Evolutionary conservation across 2,329 filamentous ascomycete species (phyloP).

Genomic region (Hymenoscyphus occultus): DNA sequence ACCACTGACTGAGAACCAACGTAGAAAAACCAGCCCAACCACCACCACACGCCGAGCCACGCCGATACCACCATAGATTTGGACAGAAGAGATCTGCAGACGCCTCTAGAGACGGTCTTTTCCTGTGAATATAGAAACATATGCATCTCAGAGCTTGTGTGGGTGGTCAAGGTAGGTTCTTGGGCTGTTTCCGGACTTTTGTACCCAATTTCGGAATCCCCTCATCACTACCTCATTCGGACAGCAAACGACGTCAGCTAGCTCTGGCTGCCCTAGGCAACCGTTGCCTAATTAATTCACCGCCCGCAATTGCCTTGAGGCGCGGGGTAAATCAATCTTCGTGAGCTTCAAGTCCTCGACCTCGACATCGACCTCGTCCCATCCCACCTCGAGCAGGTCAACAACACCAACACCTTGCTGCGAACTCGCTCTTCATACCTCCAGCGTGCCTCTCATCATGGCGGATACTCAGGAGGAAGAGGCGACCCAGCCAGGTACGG

Average conservation of each 20-base stretch:
- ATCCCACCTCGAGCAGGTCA: neutral
- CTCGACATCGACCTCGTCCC: neutral
- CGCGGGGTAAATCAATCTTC: neutral
- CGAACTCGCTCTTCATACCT: neutral
- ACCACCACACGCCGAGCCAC: slow-evolving; percentile 20
- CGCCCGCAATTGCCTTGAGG: neutral
- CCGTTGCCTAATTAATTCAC: neutral
- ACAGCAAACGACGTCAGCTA: neutral
- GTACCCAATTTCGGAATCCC: neutral
- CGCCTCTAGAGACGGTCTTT: neutral
- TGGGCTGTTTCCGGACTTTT: neutral
- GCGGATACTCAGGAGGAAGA: slow-evolving; percentile 31
- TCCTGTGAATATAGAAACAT: neutral
- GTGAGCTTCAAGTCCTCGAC: neutral
- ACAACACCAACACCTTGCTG: neutral
- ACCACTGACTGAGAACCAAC: slow-evolving; percentile 30
- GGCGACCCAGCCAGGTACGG: slow-evolving; percentile 33
- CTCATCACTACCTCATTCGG: neutral
- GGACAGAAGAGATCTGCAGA: slow-evolving; percentile 2
- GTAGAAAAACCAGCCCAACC: slow-evolving; percentile 13
- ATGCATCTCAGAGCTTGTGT: neutral
- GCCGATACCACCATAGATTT: slow-evolving; percentile 27
- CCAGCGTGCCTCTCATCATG: slow-evolving; percentile 9
- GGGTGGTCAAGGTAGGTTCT: neutral
- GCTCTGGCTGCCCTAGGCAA: neutral